phyloP scores from a whole-genome alignment of 2,329 filamentous ascomycete species.

The Penicillium hordei region DNA sequence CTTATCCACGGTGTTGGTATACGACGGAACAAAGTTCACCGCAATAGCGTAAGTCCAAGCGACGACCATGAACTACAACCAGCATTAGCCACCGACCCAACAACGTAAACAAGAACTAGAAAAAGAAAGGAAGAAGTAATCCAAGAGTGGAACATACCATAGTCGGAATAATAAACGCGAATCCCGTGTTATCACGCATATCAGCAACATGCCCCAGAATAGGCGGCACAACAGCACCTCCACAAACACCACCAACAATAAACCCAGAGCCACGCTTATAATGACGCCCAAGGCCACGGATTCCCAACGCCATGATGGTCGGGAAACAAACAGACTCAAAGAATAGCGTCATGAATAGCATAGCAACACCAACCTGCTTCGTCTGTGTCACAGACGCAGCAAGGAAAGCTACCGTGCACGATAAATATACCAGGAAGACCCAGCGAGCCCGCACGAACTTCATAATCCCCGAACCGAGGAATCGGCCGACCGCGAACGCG shows the following conservation, averaged over 20 bases:
- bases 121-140: conserved; percentile 14
- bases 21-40: conserved; percentile 67
- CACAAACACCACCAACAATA: conserved; percentile 69
- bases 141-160: conserved; percentile 39
- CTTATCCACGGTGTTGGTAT: conserved; percentile 62
- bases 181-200: conserved; percentile 57
- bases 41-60: conserved; percentile 58
- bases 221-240: conserved; percentile 72
- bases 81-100: conserved; percentile 2
- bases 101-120: conserved; percentile 31
- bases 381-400: conserved; percentile 51
- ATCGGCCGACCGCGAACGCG: conserved; percentile 70
- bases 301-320: conserved; percentile 74
- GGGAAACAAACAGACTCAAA: conserved; percentile 83
- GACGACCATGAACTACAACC: conserved; percentile 53
- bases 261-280: conserved; percentile 74
- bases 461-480: conserved; percentile 67
- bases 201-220: conserved; percentile 69
- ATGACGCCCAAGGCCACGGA: conserved; percentile 73
- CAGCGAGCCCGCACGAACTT: conserved; percentile 65
- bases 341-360: conserved; percentile 71
- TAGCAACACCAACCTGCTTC: conserved; percentile 51
- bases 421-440: conserved; percentile 69
- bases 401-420: conserved; percentile 60
- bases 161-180: conserved; percentile 66